Base-by-base conservation (phyloP, 2,329 filamentous ascomycete genomes). In the Xylaria sp. region DNA sequence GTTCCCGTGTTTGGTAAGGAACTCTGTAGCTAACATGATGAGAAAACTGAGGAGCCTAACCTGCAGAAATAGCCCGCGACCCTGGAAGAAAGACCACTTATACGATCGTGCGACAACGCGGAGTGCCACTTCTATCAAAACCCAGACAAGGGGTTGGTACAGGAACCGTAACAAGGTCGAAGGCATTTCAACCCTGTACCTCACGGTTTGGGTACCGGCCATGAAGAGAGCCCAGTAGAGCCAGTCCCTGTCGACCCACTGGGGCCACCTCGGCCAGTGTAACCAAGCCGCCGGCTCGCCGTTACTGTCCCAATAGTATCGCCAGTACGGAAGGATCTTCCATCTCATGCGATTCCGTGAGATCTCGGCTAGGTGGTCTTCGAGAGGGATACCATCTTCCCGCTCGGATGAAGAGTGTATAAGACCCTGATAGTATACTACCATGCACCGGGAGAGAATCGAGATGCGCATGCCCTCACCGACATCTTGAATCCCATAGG, bases 361-460 rank as follows among this genome's bases (percentile, higher is more conserved):
- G 34, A 72, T 55, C 1, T 66, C 20, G 10, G 15, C 0, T 28
- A 76, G 54, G 65, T 77, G 73, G 0, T 59, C 34, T 1, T 77
- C 70, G 9, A 78, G 69, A 18, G 63, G 64, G 10, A 62, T 46
- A 13, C 72, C 70, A 61, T 76, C 75, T 15, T 59, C 39, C 1
- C n/a, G 3, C 15, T 46, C 60, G 2, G 66, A 18, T 8, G 39
- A 44, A n/a, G 72, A 66, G 69, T 78, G 75, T 6, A 79, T 71
- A 58, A 78, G 71, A 18, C 77, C 78, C 56, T 79, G 78, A 66
- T 77, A 79, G 71, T 79, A 79, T 18, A 79, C 68, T 39, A 79
- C 77, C 62, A 68, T 62, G 66, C 73, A 73, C 7, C 69, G 37
- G 7, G 65, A 63, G 56, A 79, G 71, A 6, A 76, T 65, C 34